Evolutionary conservation across 1,284 basidiomycete species (phyloP), one percentile per base, ranked within the genome.

Genomic region (Papiliotrema flavescens): DNA sequence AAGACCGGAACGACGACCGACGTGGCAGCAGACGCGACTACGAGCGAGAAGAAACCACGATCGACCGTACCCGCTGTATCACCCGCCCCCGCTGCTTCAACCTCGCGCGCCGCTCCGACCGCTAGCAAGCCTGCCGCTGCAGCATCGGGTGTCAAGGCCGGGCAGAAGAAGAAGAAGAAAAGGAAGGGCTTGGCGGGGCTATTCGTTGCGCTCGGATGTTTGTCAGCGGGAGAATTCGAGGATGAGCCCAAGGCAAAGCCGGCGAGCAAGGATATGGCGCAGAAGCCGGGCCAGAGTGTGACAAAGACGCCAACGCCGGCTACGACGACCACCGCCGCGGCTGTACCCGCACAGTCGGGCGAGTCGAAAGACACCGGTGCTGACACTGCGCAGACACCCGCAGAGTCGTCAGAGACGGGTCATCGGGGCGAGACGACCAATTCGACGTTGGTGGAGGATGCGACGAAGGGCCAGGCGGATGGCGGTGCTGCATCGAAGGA

Each of bases 221-320:
- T 74, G 28, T 71, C 69, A 2, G 65, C 69, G 13, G 60, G 64
- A 45, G 73, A 72, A 41, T 71, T 72, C 57, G 73, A 74, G 53
- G 71, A 74, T 48, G 63, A 62, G 34, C 55, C 55, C 3, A 34
- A 43, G 42, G 26, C n/a, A 3, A 14, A 17, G 15, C 17, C 37
- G 13, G 47, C 5, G 15, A 49, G 8, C n/a, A 28, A n/a, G 39
- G 40, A 50, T 15, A 52, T 47, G 32, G 46, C 52, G 8, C 42
- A 53, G 40, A 50, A 32, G 24, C 53, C 55, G 41, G 37, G 55
- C 7, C 39, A 23, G n/a, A 49, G 40, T 19, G 49, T 48, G 7
- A 53, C 61, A 24, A 60, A 56, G 9, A 28, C 57, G 17, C 11
- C 47, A 32, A 26, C 23, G 20, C 28, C 45, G 9, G 28, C 45